Percentiles rank a stretch among this genome's conserved stretches.
These are phyloP conservation scores for Blastobotrys malaysiensis DNA, from an alignment of 1,139 yeast genomes.

Conservation along the genomic window DNA sequence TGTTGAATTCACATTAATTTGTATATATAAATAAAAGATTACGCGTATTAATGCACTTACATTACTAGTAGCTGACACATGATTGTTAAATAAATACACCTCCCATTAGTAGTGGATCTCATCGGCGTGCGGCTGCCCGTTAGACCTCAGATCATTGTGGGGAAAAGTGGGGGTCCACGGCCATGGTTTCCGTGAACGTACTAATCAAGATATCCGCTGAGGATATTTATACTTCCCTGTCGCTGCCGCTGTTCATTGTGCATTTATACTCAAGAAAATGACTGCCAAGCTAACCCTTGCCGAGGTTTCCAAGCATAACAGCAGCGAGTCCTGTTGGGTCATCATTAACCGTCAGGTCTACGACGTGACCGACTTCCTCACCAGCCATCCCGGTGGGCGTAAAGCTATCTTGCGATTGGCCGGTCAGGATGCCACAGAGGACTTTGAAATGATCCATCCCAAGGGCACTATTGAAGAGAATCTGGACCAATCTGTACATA, in stretches of 20 bases:
- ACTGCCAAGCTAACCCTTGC: slow-evolving; percentile 30
- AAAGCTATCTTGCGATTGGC: slow-evolving; percentile 50
- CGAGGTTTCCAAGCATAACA: slow-evolving; percentile 55
- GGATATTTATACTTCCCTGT: background rate
- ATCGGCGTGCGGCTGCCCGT: background rate
- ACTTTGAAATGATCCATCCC: slow-evolving; percentile 54
- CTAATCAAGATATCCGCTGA: background rate
- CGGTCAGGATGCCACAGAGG: slow-evolving; percentile 56
- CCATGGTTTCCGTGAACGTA: background rate
- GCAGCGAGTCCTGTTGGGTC: slow-evolving; percentile 56
- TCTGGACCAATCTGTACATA: slow-evolving; percentile 5
- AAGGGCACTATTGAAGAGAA: slow-evolving; percentile 20
- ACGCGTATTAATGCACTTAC: too few relatives aligned
- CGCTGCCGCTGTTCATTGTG: background rate
- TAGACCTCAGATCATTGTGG: background rate
- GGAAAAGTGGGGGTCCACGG: background rate
- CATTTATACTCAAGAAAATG: background rate
- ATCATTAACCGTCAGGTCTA: slow-evolving; percentile 48
- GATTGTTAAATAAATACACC: background rate
- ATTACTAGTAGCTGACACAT: background rate
- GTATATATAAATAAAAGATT: too few relatives aligned
- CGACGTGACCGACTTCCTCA: slow-evolving; percentile 46
- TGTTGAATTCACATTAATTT: slow-evolving; percentile 24
- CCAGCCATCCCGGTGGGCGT: slow-evolving; percentile 52
- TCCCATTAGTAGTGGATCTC: background rate